These are phyloP conservation scores for Bromus sterilis DNA, from an alignment of 176 grass and related monocot species.

Conservation along the genomic window DNA sequence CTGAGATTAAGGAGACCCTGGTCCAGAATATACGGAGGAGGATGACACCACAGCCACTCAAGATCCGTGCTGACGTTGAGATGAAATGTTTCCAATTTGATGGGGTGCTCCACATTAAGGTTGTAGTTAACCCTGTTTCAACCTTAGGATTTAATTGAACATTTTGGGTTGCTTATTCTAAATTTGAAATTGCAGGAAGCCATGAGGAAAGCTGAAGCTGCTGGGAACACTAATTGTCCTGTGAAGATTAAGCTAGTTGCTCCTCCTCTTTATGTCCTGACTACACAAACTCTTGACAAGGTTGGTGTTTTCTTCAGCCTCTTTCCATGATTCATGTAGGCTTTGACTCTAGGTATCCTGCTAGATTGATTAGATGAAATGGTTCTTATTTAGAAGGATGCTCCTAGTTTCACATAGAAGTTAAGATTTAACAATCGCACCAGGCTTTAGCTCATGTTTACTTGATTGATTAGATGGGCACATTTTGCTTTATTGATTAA, in stretches of 20 bases:
- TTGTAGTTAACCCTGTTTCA: neutral
- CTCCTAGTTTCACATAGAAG: neutral
- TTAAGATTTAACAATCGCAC: neutral
- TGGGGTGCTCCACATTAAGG: slow-evolving; percentile 95
- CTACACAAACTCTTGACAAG: slow-evolving; percentile 44
- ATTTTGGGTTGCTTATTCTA: neutral
- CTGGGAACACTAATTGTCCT: slow-evolving; percentile 70
- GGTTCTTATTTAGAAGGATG: neutral
- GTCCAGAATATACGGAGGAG: slow-evolving; percentile 85
- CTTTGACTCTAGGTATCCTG: neutral
- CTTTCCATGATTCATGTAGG: neutral
- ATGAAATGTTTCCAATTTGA: slow-evolving; percentile 95
- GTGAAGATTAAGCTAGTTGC: slow-evolving; percentile 93
- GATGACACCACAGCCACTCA: slow-evolving; percentile 89
- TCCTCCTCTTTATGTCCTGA: slow-evolving; percentile 86
- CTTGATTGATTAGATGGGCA: neutral
- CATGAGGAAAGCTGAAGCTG: slow-evolving; percentile 85
- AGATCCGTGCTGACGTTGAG: slow-evolving; percentile 87
- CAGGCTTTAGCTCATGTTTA: neutral
- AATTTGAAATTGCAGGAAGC: slow-evolving; percentile 45
- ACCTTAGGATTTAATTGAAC: neutral
- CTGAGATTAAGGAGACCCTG: slow-evolving; percentile 75
- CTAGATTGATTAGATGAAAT: neutral
- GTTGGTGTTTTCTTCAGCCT: neutral
- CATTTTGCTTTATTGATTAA: too few species aligned